A percentile compares a stretch with the other conserved stretches of the same genome.
Evolutionary conservation across 1,284 basidiomycete genomes (phyloP).

Genomic region (Ceratobasidium theobromae): DNA sequence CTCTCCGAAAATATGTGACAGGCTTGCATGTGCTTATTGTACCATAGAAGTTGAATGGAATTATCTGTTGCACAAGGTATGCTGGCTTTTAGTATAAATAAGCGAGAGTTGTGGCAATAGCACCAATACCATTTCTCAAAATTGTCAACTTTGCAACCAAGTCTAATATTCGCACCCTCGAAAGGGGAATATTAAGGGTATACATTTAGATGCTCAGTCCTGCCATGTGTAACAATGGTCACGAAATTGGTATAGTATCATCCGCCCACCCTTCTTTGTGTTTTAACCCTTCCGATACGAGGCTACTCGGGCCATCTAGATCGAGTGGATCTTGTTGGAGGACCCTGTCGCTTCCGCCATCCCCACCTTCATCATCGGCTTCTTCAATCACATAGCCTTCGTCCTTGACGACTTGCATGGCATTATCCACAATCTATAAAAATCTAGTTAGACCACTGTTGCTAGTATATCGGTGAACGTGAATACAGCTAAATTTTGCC

Average conservation of each 20-base stretch:
- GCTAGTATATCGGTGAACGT: background rate
- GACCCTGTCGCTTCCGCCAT: background rate
- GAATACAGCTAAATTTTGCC: conserved; percentile 65
- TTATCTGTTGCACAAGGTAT: too few relatives aligned
- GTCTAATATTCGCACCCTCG: too few relatives aligned
- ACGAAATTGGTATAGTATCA: background rate
- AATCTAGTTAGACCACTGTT: background rate
- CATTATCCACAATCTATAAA: conserved; percentile 6
- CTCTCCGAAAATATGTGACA: too few relatives aligned
- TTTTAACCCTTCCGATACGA: background rate
- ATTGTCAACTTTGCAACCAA: too few relatives aligned
- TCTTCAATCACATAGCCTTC: conserved; percentile 25
- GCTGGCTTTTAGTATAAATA: too few relatives aligned
- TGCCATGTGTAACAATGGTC: background rate
- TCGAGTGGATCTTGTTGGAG: background rate
- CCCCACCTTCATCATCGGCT: conserved; percentile 9
- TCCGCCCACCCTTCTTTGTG: conserved; percentile 8
- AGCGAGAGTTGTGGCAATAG: too few relatives aligned
- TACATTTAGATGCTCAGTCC: background rate
- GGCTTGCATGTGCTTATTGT: too few relatives aligned
- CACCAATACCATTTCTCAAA: too few relatives aligned
- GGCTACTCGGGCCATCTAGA: conserved; percentile 16
- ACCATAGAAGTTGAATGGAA: too few relatives aligned
- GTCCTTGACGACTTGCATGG: conserved; percentile 6
- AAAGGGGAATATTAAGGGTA: background rate